Evolutionary conservation across 169 alveolate genomes (phyloP).

Genomic region (Cryptosporidium ubiquitum): DNA sequence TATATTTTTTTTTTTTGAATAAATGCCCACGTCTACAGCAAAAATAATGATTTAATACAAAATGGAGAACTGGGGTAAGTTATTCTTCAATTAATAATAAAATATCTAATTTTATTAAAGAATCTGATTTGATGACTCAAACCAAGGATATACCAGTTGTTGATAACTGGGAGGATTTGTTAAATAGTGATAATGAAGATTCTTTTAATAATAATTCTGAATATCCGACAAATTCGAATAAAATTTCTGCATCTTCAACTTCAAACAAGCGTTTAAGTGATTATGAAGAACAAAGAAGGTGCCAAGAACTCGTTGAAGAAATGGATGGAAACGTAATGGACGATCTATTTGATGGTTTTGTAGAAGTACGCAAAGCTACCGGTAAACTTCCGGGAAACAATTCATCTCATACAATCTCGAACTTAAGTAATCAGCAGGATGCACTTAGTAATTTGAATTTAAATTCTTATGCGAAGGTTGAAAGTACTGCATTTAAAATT

Average conservation of each 20-base stretch:
- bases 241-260: background rate
- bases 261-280: background rate
- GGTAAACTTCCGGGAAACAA: background rate
- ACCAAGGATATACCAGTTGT: constrained; percentile 38
- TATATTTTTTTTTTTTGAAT: background rate
- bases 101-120: background rate
- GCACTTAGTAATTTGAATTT: constrained; percentile 20
- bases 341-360: constrained; percentile 65
- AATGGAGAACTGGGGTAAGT: constrained; percentile 44
- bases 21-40: constrained; percentile 20
- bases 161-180: constrained; percentile 72
- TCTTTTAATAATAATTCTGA: background rate
- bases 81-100: background rate
- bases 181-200: constrained; percentile 54
- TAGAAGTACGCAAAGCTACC: background rate
- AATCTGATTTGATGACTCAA: background rate
- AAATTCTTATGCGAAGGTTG: constrained; percentile 63
- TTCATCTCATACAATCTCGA: background rate
- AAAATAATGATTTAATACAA: background rate
- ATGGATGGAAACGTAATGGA: constrained; percentile 73
- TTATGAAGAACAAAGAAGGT: constrained; percentile 23
- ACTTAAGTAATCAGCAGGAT: constrained; percentile 18
- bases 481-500: constrained; percentile 51
- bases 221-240: background rate
- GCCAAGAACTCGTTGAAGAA: constrained; percentile 63